phyloP scores from a whole-genome alignment of 768 basidiomycete species.

The Lentinula detonsa region DNA sequence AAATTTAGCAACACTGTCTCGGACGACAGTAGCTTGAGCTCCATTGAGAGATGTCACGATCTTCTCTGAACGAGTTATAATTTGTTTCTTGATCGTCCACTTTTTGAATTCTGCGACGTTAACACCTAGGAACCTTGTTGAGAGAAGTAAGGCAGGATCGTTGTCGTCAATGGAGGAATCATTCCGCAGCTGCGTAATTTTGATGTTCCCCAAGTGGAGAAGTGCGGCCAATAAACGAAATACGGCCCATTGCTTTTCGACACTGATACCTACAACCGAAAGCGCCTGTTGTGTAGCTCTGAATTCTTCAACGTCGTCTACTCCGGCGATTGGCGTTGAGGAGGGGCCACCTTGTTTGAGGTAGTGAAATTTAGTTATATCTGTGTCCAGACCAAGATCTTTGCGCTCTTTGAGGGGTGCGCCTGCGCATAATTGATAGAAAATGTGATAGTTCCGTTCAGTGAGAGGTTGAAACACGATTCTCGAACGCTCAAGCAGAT shows the following conservation, averaged over 20 bases:
- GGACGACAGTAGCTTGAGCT: conserved; percentile 86
- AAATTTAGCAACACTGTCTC: conserved; percentile 97
- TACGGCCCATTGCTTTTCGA: conserved; percentile 98
- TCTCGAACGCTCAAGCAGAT: conserved; percentile 94
- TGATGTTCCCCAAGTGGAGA: conserved; percentile 97
- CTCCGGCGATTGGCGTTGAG: conserved; percentile 82
- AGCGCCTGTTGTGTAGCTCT: conserved; percentile 89
- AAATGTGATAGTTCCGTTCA: conserved; percentile 99
- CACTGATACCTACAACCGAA: conserved; percentile 94
- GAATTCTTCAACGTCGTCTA: conserved; percentile 97
- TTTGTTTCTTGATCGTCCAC: conserved; percentile 98
- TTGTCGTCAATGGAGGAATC: conserved; percentile 83
- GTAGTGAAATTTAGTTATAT: conserved; percentile 85
- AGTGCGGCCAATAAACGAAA: conserved; percentile 91
- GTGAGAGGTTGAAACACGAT: conserved; percentile 96
- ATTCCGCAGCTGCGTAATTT: conserved; percentile 71
- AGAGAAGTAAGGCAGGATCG: conserved; percentile 72
- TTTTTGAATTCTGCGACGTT: conserved; percentile 92
- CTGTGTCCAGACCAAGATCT: conserved; percentile 84
- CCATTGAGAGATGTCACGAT: conserved; percentile 84
- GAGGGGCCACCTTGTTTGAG: conserved; percentile 89
- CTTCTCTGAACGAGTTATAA: conserved; percentile 91
- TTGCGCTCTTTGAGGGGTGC: conserved; percentile 94
- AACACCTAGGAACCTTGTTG: conserved; percentile 88
- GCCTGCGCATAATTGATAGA: conserved; percentile 98